Evolutionary conservation across 495 filamentous ascomycete genomes (phyloP), one percentile per base, ranked within the genome.

Genomic region (Lasiosphaeria miniovina): DNA sequence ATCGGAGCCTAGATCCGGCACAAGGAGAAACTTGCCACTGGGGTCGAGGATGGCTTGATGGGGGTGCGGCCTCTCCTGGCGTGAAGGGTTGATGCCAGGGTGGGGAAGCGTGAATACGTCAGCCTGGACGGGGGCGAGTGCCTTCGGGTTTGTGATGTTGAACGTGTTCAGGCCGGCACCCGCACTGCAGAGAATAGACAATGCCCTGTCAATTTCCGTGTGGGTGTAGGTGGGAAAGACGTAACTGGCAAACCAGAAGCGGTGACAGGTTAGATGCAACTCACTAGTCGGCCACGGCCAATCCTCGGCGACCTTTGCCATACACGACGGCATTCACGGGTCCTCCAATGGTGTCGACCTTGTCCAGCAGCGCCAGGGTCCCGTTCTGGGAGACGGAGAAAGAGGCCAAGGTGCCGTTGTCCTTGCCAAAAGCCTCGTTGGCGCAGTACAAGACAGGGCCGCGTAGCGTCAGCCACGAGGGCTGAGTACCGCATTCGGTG

Each of bases 1-100:
- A 63, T 93, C 89, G 10, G 84, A 80, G 55, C 89, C 89, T 4
- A 93, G 76, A 60, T 93, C 89, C 9, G 89, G 87, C 3, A 85
- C 78, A 1, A 90, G 61, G n/a, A 89, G 65, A 71, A 83, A 91
- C 33, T 74, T 65, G 4, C 79, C 83, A 1, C 84, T 87, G 7
- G 89, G 89, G 66, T 93, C 89, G 33, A 90, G 68, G 64, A 89
- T 65, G 32, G 80, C 82, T 57, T 88, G 74, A 65, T 93, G 89
- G 4, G 88, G 88, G 66, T 88, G 88, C 15, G 89, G 78, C 3
- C 74, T 71, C 9, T 85, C 80, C 74, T 91, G 88, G 36, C 86
- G 82, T 6, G 52, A 59, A 4, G 81, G 72, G 49, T 77, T 68
- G 45, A 81, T 61, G 9, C 82, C 82, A 2, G 82, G 80, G 7